Base-by-base conservation (phyloP, 306 rosid genomes). In the Dryas octopetala region DNA sequence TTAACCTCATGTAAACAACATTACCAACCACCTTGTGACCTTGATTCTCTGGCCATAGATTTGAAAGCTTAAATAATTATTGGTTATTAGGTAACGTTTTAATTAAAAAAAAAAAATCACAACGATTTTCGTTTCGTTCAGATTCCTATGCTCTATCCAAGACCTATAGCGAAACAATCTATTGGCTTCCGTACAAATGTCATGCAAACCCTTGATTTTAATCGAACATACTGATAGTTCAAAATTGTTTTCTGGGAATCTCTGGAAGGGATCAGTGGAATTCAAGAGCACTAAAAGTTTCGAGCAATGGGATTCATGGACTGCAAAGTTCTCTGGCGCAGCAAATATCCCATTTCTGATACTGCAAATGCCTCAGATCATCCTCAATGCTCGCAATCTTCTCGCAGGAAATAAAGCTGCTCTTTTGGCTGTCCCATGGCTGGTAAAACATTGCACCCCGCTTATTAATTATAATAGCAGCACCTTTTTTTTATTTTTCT, bases 371-470 rank as follows among this genome's bases (percentile, higher is more conserved):
- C 98, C 98, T 19, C 98, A 93, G 74, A 93, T 93, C 78, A 71
- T 89, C 54, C 98, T 93, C 46, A 93, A 93, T 71, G 83, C 98
- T 50, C 84, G 84, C 19, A 93, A 93, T 78, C 98, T 93, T 43
- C 5, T 87, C 52, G 79, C 94, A 0, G 96, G 91, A 63, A 89
- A 90, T 79, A 83, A 82, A 46, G 74, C 81, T 26, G 98, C 98
- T 9, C 95, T 93, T 70, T 74, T 84, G 19, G 98, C 98, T 3
- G 85, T 93, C 55, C 95, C 96, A 41, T 93, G 98, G 98, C 94
- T 90, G 84, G 93, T 89, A 78, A 58, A 48, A 17, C 61, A 16
- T 49, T 80, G 50, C 76, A 75, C 67, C 67, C 16, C 52, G 60
- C 52, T 40, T 59, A 53, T 16, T 46, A 16, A 9, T 60, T 65